Evolutionary conservation across 1,139 yeast genomes (phyloP), one percentile per base, ranked within the genome.

Genomic region (Yamadazyma membranifaciens): DNA sequence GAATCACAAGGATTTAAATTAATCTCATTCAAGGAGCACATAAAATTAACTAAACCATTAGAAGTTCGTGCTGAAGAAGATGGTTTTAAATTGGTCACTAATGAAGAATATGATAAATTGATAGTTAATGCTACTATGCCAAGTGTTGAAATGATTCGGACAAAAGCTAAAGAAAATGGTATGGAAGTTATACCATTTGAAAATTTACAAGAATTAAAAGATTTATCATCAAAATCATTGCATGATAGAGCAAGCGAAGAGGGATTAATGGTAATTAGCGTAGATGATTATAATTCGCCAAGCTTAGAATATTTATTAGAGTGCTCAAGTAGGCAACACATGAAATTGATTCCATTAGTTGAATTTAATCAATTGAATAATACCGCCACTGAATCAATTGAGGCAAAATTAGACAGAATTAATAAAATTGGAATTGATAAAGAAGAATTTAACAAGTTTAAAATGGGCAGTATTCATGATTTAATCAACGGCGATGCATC

Each of bases 61-160:
- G 62, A 60, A 33, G 59, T 51, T 3, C 57, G 44, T 37, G 52
- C 63, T 7, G 49, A 51, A 36, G 62, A 56, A n/a, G 49, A 57
- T 0, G 55, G 56, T 16, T 51, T 52, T 47, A 59, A 55, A 44
- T 36, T 65, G 6, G 37, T 67, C 2, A 42, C 40, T 17, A 40
- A 32, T 17, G 45, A 49, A 9, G 70, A 64, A 29, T 66, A 66
- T 42, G 68, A 68, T 38, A 59, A 57, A 11, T 54, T 70, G 43
- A 51, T 67, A 17, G 43, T 67, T 10, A 56, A 52, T 35, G 71
- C 70, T 6, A 65, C 65, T 40, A 65, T 66, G 48, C 75, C 75
- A 2, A 56, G 71, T 4, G 50, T 69, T 29, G 69, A 63, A 6
- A 51, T 51, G 22, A 56, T 71, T 14, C 51, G 50, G 26, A 43